These are phyloP conservation scores for Malbranchea zuffiana DNA, from an alignment of 2,329 filamentous ascomycete genomes.

Conservation along the genomic window DNA sequence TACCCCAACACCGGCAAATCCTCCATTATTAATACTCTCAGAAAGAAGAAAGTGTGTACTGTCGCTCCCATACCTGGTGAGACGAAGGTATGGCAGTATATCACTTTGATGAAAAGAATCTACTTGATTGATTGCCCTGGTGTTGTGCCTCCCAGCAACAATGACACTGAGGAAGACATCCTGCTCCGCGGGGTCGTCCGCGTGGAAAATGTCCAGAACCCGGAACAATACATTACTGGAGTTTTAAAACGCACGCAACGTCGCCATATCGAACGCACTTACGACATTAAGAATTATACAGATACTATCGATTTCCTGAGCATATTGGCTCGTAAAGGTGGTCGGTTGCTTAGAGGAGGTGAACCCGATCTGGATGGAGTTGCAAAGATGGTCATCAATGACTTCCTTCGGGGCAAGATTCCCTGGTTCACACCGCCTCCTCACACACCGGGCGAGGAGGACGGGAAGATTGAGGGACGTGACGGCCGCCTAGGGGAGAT, in stretches of 20 bases:
- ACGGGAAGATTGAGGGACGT: conserved; percentile 53
- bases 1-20: conserved; percentile 95
- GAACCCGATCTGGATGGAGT: conserved; percentile 91
- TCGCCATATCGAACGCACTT: conserved; percentile 84
- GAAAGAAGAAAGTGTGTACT: conserved; percentile 87
- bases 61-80: conserved; percentile 92
- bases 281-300: conserved; percentile 70
- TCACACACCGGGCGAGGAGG: conserved; percentile 38
- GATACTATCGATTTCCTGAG: conserved; percentile 76
- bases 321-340: conserved; percentile 73
- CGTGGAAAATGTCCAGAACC: conserved; percentile 92
- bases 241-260: conserved; percentile 70
- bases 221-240: conserved; percentile 86
- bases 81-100: conserved; percentile 97
- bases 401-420: conserved; percentile 89
- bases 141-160: conserved; percentile 79
- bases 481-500: conserved; percentile 77
- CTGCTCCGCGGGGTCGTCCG: conserved; percentile 82
- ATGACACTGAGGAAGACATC: conserved; percentile 77
- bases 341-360: conserved; percentile 78
- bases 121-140: conserved; percentile 95
- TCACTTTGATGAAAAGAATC: conserved; percentile 87
- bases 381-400: conserved; percentile 92
- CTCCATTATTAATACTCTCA: conserved; percentile 90
- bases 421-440: conserved; percentile 91